Evolutionary conservation across 345 rosid species (phyloP).

Genomic region (Noccaea bulbosa): DNA sequence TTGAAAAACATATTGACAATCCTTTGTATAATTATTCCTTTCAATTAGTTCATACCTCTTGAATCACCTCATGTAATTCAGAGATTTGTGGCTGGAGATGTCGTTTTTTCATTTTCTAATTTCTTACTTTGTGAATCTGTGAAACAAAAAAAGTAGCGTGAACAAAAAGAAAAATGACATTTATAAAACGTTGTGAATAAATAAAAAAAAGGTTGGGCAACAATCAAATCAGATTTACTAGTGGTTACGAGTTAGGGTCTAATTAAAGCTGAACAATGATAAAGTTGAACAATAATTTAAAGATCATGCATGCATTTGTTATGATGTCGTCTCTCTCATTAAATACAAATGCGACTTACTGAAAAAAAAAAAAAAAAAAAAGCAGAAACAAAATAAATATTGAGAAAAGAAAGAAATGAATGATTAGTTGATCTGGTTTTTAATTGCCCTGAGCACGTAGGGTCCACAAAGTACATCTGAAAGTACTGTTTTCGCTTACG

Average conservation of each 20-base stretch:
- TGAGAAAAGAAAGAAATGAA: not conserved
- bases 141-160: too few relatives aligned
- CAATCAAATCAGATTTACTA: not conserved
- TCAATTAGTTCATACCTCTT: too few relatives aligned
- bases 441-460: not conserved
- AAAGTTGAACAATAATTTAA: conserved; percentile 19
- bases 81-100: not conserved
- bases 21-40: too few relatives aligned
- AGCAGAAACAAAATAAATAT: not conserved
- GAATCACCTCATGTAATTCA: not conserved
- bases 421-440: conserved; percentile 29
- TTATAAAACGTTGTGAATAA: not conserved
- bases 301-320: conserved; percentile 26
- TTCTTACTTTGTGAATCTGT: not conserved
- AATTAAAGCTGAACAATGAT: not conserved
- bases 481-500: conserved; percentile 42
- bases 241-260: conserved; percentile 1
- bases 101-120: not conserved
- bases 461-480: conserved; percentile 31
- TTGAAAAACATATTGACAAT: too few relatives aligned
- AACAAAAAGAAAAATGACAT: not conserved
- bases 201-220: not conserved
- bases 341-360: conserved; percentile 19
- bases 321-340: conserved; percentile 18
- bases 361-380: not conserved